A percentile compares a stretch with the other conserved stretches of the same genome.
These are phyloP conservation scores for Ilyonectria sp. DNA, from an alignment of 2,329 filamentous ascomycete genomes.

Conservation along the genomic window DNA sequence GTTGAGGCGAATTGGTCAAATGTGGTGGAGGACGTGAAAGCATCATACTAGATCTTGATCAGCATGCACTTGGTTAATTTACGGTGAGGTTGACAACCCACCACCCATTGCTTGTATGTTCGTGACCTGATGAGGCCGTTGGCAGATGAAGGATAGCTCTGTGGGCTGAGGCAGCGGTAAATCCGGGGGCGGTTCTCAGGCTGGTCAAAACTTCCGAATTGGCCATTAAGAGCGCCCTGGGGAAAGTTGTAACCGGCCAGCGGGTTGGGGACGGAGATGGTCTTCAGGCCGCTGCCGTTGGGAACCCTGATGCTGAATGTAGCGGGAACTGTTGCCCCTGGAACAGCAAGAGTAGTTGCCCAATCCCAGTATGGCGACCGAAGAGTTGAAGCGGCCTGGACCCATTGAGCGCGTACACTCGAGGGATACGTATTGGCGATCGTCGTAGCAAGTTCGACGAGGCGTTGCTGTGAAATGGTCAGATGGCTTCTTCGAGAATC, in stretches of 20 bases:
- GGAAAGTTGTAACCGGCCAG: slow-evolving; percentile 68
- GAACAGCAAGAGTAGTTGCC: slow-evolving; percentile 57
- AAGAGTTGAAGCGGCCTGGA: slow-evolving; percentile 61
- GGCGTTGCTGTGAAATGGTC: slow-evolving; percentile 5
- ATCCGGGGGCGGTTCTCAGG: slow-evolving; percentile 52
- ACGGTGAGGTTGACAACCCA: slow-evolving; percentile 47
- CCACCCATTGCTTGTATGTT: slow-evolving; percentile 59
- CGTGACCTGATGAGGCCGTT: slow-evolving; percentile 52
- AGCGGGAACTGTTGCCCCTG: slow-evolving; percentile 53
- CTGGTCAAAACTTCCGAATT: slow-evolving; percentile 54
- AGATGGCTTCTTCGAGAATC: not conserved
- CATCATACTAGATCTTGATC: slow-evolving; percentile 52
- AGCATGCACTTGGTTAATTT: not conserved
- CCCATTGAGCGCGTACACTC: slow-evolving; percentile 55
- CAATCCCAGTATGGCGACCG: slow-evolving; percentile 71
- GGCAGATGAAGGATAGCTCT: slow-evolving; percentile 58
- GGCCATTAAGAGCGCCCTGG: slow-evolving; percentile 53
- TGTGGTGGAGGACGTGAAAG: slow-evolving; percentile 55
- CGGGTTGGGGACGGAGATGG: slow-evolving; percentile 64
- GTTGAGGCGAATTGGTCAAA: slow-evolving; percentile 56
- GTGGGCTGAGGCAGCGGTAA: slow-evolving; percentile 55
- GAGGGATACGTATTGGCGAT: slow-evolving; percentile 54
- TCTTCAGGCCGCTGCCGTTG: slow-evolving; percentile 48
- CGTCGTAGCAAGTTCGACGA: slow-evolving; percentile 12
- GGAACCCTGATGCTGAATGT: slow-evolving; percentile 59